Conservation (phyloP, 1,139 yeast species). For the Debaryomyces coudertii region DNA sequence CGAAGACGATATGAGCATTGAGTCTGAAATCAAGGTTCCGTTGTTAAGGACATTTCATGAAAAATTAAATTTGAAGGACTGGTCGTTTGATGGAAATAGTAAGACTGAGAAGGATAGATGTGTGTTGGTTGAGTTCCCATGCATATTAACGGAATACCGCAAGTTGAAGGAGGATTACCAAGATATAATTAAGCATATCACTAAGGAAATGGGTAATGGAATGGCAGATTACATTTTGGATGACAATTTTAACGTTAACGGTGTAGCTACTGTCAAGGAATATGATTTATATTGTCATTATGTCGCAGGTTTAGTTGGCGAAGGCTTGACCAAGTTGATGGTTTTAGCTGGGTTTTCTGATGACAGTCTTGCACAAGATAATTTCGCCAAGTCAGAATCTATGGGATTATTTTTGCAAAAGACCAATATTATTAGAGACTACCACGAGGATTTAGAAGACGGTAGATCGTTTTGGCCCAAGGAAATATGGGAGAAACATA, state of each 20-base stretch:
- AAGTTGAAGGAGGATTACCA: slow-evolving; percentile 75
- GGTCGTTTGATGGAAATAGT: slow-evolving; percentile 79
- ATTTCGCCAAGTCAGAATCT: slow-evolving; percentile 66
- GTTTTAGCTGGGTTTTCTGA: slow-evolving; percentile 69
- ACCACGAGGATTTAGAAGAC: slow-evolving; percentile 87
- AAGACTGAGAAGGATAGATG: slow-evolving; percentile 80
- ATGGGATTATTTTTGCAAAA: slow-evolving; percentile 97
- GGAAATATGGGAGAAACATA: slow-evolving; percentile 87
- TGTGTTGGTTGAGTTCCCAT: slow-evolving; percentile 77
- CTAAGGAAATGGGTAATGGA: slow-evolving; percentile 90
- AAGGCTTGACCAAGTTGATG: slow-evolving; percentile 84
- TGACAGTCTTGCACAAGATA: slow-evolving; percentile 48
- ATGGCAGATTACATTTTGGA: slow-evolving; percentile 93
- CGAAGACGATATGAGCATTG: slow-evolving; percentile 94
- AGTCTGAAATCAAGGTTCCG: slow-evolving; percentile 71
- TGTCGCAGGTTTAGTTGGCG: slow-evolving; percentile 98
- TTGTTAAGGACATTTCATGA: slow-evolving; percentile 69
- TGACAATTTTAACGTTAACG: slow-evolving; percentile 76
- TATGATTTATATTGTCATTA: slow-evolving; percentile 93
- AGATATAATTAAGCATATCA: slow-evolving; percentile 74
- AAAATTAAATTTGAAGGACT: slow-evolving; percentile 63
- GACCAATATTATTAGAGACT: slow-evolving; percentile 94
- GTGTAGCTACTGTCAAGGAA: slow-evolving; percentile 76
- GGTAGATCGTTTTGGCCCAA: slow-evolving; percentile 97
- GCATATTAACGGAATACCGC: slow-evolving; percentile 70